A percentile compares a stretch with the other conserved stretches of the same genome.
phyloP scores from a whole-genome alignment of 2,329 filamentous ascomycete genomes.

The Fusarium irregulare region DNA sequence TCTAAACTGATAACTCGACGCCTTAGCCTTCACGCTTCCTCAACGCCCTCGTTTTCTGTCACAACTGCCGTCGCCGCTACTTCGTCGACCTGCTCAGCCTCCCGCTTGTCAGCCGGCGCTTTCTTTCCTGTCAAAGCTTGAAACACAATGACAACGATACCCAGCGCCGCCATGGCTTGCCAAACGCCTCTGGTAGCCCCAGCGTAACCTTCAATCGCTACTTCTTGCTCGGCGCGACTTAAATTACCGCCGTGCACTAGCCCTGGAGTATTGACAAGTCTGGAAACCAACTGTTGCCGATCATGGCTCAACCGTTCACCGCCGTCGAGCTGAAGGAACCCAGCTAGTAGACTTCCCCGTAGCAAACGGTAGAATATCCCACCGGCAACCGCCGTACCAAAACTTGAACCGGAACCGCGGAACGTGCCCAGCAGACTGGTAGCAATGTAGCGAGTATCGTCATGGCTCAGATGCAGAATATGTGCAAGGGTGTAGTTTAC shows the following conservation, averaged over 20 bases:
- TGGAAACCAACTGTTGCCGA: conserved; percentile 56
- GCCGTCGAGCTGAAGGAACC: conserved; percentile 64
- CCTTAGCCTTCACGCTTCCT: conserved; percentile 41
- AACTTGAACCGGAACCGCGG: conserved; percentile 82
- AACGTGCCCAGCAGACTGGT: conserved; percentile 83
- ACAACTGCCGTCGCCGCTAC: conserved; percentile 40
- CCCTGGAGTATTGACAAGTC: conserved; percentile 63
- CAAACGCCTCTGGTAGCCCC: conserved; percentile 60
- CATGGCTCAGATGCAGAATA: conserved; percentile 75
- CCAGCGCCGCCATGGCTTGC: conserved; percentile 58
- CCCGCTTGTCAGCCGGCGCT: conserved; percentile 62
- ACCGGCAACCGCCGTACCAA: conserved; percentile 82
- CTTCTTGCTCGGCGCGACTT: conserved; percentile 53
- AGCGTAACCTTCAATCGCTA: conserved; percentile 63
- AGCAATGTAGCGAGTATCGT: conserved; percentile 77
- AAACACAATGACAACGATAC: conserved; percentile 57
- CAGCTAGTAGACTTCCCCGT: conserved; percentile 62
- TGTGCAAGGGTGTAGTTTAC: conserved; percentile 87
- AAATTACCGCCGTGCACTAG: conserved; percentile 60
- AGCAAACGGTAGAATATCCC: conserved; percentile 77
- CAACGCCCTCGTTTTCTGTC: conserved; percentile 49
- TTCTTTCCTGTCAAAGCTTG: conserved; percentile 65
- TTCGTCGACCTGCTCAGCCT: conserved; percentile 51
- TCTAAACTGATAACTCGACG: conserved; percentile 7
- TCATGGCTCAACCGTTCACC: conserved; percentile 47